phyloP scores from a whole-genome alignment of 805 yeast species.

The Metschnikowia peoriensis region DNA sequence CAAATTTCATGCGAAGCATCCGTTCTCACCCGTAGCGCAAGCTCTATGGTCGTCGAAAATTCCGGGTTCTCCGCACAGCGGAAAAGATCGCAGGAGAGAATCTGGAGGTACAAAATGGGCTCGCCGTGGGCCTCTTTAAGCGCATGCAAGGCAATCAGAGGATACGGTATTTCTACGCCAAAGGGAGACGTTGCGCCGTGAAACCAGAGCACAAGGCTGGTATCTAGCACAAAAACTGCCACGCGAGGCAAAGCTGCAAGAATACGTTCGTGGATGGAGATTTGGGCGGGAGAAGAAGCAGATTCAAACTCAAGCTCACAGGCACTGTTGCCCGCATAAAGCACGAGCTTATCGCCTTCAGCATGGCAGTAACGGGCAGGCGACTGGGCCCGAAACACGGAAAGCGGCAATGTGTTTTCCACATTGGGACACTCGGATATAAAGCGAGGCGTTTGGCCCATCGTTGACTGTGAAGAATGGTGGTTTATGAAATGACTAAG shows the following conservation, averaged over 20 bases:
- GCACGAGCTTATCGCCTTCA: conserved; percentile 38
- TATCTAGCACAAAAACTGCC: conserved; percentile 35
- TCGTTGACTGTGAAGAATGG: background rate
- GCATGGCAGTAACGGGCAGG: conserved; percentile 39
- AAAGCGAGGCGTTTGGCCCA: conserved; percentile 10
- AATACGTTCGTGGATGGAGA: background rate
- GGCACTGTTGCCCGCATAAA: conserved; percentile 37
- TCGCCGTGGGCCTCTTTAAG: conserved; percentile 20
- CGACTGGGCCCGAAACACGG: conserved; percentile 33
- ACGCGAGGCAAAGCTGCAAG: conserved; percentile 11
- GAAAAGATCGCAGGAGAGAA: conserved; percentile 23
- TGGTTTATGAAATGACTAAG: background rate
- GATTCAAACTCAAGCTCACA: conserved; percentile 15
- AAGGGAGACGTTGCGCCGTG: conserved; percentile 3
- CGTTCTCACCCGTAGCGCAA: conserved; percentile 12
- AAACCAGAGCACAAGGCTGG: conserved; percentile 34
- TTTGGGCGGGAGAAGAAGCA: background rate
- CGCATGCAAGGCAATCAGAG: conserved; percentile 33
- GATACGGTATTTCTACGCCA: conserved; percentile 39
- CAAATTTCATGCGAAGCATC: background rate
- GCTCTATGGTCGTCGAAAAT: conserved; percentile 21
- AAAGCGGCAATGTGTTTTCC: conserved; percentile 39
- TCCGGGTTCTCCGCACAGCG: conserved; percentile 16
- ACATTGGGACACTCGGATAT: conserved; percentile 32
- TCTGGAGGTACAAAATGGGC: conserved; percentile 31